Percentiles rank a stretch among this genome's conserved stretches.
phyloP scores from a whole-genome alignment of 768 basidiomycete species.

The Exidia glandulosa region DNA sequence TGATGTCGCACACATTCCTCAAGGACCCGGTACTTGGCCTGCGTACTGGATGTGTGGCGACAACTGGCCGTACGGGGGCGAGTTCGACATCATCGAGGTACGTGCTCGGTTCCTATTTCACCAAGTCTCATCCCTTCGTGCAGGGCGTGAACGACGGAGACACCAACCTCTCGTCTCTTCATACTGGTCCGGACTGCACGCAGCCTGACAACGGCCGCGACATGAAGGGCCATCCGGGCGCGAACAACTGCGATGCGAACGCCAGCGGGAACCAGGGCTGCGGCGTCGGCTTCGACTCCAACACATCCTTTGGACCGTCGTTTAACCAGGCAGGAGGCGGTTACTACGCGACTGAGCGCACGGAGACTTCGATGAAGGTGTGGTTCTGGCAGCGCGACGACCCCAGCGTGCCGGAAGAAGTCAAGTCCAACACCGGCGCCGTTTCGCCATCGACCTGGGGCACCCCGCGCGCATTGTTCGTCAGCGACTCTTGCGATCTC shows the following conservation, averaged over 20 bases:
- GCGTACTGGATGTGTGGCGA: conserved; percentile 13
- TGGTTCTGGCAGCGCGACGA: conserved; percentile 61
- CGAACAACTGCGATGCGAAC: conserved; percentile 32
- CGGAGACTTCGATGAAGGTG: conserved; percentile 44
- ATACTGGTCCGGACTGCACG: conserved; percentile 39
- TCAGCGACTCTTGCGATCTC: conserved; percentile 38
- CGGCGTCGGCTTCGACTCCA: conserved; percentile 32
- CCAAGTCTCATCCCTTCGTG: background rate
- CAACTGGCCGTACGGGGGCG: conserved; percentile 39
- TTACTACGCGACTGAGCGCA: conserved; percentile 53
- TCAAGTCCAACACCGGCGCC: conserved; percentile 17
- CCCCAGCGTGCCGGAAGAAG: conserved; percentile 28
- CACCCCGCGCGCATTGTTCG: conserved; percentile 29
- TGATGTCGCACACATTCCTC: conserved; percentile 48
- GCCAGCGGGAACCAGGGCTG: conserved; percentile 53
- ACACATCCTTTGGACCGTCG: conserved; percentile 27
- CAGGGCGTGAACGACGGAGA: background rate
- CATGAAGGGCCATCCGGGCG: conserved; percentile 35
- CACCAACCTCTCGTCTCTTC: conserved; percentile 41
- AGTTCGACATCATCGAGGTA: conserved; percentile 12
- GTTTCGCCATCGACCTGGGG: conserved; percentile 26
- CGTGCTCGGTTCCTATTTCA: background rate
- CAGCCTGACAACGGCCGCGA: conserved; percentile 27
- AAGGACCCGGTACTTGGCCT: conserved; percentile 39
- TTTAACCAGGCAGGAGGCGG: conserved; percentile 50